These are phyloP conservation scores for Dryadomyces quercivorus DNA, from an alignment of 2,329 filamentous ascomycete species.

Conservation along the genomic window DNA sequence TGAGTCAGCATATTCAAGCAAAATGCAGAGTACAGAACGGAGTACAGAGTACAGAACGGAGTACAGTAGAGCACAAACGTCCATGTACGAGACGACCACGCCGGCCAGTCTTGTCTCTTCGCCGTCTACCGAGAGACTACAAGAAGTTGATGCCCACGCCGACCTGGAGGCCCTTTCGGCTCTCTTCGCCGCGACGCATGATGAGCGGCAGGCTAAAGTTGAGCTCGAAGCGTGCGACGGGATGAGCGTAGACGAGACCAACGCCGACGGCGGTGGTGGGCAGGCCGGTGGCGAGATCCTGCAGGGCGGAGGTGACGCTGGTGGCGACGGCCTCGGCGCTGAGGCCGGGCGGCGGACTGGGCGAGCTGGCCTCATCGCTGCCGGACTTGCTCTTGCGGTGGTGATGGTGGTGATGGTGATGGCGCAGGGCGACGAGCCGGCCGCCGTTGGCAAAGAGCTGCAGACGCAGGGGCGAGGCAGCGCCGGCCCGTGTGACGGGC, in stretches of 20 bases:
- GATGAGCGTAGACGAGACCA: constrained; percentile 89
- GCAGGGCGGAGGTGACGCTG: constrained; percentile 49
- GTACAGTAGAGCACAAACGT: background rate
- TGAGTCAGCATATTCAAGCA: too few relatives aligned
- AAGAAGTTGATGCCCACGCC: constrained; percentile 96
- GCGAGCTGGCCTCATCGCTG: background rate
- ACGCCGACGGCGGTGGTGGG: constrained; percentile 81
- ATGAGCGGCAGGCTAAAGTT: constrained; percentile 89
- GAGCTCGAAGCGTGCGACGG: constrained; percentile 83
- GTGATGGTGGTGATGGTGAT: background rate
- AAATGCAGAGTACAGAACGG: too few relatives aligned
- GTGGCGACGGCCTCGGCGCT: constrained; percentile 31
- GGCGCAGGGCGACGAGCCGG: constrained; percentile 64
- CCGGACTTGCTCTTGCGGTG: constrained; percentile 9
- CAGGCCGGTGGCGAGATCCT: constrained; percentile 59
- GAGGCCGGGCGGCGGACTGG: constrained; percentile 31
- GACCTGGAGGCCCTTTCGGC: constrained; percentile 82
- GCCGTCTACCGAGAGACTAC: constrained; percentile 37
- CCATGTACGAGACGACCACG: background rate
- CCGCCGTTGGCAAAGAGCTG: constrained; percentile 90
- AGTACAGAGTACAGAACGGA: too few relatives aligned
- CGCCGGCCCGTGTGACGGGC: constrained; percentile 69
- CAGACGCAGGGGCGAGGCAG: constrained; percentile 72
- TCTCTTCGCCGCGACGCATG: constrained; percentile 70
- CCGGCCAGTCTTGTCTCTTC: too few relatives aligned